Base-by-base conservation (phyloP, 2,329 filamentous ascomycete species). In the Metarhizium robertsii region DNA sequence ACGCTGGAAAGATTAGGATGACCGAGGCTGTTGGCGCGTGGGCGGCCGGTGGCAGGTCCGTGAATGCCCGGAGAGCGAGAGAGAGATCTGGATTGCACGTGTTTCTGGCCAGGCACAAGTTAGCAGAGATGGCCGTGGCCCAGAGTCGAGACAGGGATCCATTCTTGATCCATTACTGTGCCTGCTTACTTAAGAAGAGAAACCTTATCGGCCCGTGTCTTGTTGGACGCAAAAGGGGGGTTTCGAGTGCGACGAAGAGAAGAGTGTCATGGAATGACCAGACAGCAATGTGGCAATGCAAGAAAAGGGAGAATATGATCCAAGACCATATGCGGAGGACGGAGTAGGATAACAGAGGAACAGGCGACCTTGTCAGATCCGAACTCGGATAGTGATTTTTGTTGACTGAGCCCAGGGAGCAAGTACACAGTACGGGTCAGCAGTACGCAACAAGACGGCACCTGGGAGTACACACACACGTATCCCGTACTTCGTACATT, bases 41-140 rank as follows among this genome's bases (percentile, higher is more conserved):
- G 8, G 34, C 11, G 32, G 29, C 16, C 6, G 7, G 43, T 25
- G 8, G 20, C 6, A n/a, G 50, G 34, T 51, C 40, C 51, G 42
- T 53, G 42, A 53, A n/a, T 53, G 51, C 29, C 51, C 51, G 51
- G 50, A 49, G 47, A 34, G 47, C 6, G 20, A 20, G 47, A 34
- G 47, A 34, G n/a, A 18, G n/a, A 32, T 8, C 25, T 32, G 30
- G 8, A 32, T 38, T 36, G 51, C 51, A 53, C 51, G 51, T 53
- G 51, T 53, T 34, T 53, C 36, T 52, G 34, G 5, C 46, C 46
- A 48, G 46, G 46, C 46, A 43, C 40, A 43, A 18, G 40, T 43
- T n/a, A 43, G 40, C n/a, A 16, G 25, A 25, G 25, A 25, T 4
- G 16, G 14, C 16, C 16, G 40, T 43, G 40, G 40, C 40, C 16